These are phyloP conservation scores for Pseudotulostoma volvatum DNA, from an alignment of 495 filamentous ascomycete species.

Conservation along the genomic window DNA sequence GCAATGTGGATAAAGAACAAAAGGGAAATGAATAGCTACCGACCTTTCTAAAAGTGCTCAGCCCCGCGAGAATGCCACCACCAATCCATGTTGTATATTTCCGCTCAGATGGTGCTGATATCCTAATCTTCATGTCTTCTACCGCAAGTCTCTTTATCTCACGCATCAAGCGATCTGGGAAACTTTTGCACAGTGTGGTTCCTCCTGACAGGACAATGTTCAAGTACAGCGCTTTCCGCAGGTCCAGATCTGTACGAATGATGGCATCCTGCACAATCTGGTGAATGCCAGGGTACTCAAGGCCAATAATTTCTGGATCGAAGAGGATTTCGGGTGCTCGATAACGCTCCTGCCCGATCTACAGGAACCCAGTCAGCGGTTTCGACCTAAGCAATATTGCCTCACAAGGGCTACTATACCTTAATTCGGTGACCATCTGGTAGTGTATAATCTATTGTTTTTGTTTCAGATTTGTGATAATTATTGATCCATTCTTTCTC, in stretches of 20 bases:
- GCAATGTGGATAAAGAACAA: too few species aligned
- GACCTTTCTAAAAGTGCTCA: constrained; percentile 98
- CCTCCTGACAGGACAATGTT: constrained; percentile 96
- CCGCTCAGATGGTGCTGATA: constrained; percentile 90
- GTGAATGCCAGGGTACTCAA: constrained; percentile 94
- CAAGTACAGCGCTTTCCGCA: constrained; percentile 82
- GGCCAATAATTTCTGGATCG: constrained; percentile 88
- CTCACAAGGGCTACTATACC: constrained; percentile 38
- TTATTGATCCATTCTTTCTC: constrained; percentile 82
- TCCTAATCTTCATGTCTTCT: constrained; percentile 98
- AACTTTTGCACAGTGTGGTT: constrained; percentile 79
- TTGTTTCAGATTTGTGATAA: constrained; percentile 39
- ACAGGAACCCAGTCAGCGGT: constrained; percentile 5
- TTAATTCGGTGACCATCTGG: constrained; percentile 88
- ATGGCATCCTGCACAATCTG: constrained; percentile 96
- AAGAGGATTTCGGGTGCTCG: constrained; percentile 95
- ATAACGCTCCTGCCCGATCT: constrained; percentile 86
- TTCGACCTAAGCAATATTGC: neutral
- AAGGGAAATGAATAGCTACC: constrained; percentile 9
- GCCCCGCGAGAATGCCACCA: constrained; percentile 87
- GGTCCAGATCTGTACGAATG: constrained; percentile 89
- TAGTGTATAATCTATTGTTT: constrained; percentile 69
- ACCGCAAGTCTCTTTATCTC: constrained; percentile 88
- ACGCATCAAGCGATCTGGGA: constrained; percentile 81
- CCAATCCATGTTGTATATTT: constrained; percentile 99